Conservation (phyloP, 805 yeast species). For the Metschnikowia bowlesiae region DNA sequence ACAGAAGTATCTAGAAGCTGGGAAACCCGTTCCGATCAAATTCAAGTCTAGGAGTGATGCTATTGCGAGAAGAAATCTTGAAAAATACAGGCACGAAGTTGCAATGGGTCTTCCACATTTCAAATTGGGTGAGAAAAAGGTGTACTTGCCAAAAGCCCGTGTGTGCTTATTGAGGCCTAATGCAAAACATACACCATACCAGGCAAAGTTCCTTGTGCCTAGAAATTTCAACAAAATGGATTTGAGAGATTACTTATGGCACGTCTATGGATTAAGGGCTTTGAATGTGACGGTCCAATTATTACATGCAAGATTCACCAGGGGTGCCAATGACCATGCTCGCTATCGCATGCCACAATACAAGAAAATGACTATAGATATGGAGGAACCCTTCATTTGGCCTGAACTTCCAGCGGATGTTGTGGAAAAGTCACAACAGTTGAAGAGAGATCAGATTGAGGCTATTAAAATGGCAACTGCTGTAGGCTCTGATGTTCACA, state of each 20-base stretch:
- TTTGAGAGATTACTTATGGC: conserved; percentile 87
- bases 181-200: conserved; percentile 96
- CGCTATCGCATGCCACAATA: conserved; percentile 76
- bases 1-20: conserved; percentile 30
- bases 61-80: conserved; percentile 36
- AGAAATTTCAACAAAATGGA: conserved; percentile 90
- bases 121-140: conserved; percentile 67
- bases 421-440: conserved; percentile 31
- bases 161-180: conserved; percentile 79
- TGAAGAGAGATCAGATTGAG: conserved; percentile 44
- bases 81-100: conserved; percentile 46
- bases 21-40: conserved; percentile 42
- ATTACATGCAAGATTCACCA: conserved; percentile 62
- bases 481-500: conserved; percentile 62
- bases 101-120: conserved; percentile 72
- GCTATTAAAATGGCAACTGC: conserved; percentile 49
- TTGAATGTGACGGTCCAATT: conserved; percentile 83
- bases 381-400: conserved; percentile 95
- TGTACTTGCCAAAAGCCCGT: conserved; percentile 83
- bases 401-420: conserved; percentile 54
- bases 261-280: conserved; percentile 86
- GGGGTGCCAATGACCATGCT: conserved; percentile 52
- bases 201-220: conserved; percentile 94
- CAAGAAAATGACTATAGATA: conserved; percentile 95
- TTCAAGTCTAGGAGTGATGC: conserved; percentile 31